Evolutionary conservation across 163 green algal species (phyloP).

Genomic region (Volvox carteri): DNA sequence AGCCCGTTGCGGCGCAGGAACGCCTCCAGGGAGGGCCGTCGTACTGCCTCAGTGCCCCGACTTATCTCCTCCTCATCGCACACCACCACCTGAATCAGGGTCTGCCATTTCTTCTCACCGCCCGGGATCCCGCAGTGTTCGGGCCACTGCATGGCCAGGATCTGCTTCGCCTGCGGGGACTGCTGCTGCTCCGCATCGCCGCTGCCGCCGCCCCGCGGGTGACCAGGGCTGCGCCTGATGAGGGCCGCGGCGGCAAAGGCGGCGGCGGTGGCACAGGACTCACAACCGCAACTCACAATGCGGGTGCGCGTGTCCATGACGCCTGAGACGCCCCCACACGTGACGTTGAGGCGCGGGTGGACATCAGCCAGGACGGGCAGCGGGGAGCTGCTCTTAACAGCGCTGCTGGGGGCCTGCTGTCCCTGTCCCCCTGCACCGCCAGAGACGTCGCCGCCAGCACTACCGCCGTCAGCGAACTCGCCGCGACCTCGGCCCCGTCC

Average conservation of each 20-base stretch:
- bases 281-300: background rate
- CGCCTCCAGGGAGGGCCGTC: background rate
- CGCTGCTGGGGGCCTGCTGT: background rate
- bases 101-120: background rate
- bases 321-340: background rate
- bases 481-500: background rate
- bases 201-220: background rate
- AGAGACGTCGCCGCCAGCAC: background rate
- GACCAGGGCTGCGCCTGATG: no score
- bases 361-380: background rate
- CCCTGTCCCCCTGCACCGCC: background rate
- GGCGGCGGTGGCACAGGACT: background rate
- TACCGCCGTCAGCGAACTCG: background rate
- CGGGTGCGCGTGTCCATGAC: background rate
- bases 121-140: background rate
- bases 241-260: background rate
- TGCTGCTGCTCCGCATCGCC: no score
- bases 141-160: background rate
- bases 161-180: background rate
- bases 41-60: background rate
- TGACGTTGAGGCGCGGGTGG: background rate
- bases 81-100: conserved; percentile 29
- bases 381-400: background rate
- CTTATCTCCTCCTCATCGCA: background rate
- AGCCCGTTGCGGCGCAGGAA: conserved; percentile 34